A percentile compares a stretch with the other conserved stretches of the same genome.
Evolutionary conservation across 1,284 basidiomycete species (phyloP).

Genomic region (Ganoderma resinaceum): DNA sequence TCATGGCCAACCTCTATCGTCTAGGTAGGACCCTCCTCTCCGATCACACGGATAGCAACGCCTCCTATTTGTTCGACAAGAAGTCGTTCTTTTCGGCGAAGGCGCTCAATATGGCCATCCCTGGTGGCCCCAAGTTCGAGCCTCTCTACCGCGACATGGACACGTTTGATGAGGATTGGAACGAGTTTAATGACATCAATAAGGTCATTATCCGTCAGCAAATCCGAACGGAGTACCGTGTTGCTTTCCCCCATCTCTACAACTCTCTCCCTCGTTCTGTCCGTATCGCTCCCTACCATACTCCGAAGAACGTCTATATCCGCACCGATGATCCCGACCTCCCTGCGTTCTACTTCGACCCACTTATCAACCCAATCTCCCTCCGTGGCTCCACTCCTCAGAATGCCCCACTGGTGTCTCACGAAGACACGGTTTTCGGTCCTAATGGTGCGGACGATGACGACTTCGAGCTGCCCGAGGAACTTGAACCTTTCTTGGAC

Average conservation of each 20-base stretch:
- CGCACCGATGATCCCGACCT: slow-evolving; percentile 98
- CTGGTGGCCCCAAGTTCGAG: slow-evolving; percentile 98
- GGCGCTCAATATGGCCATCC: slow-evolving; percentile 97
- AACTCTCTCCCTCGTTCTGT: slow-evolving; percentile 98
- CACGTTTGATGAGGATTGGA: slow-evolving; percentile 99
- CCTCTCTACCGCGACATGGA: slow-evolving; percentile 96
- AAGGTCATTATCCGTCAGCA: slow-evolving; percentile 99
- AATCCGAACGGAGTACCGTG: slow-evolving; percentile 99
- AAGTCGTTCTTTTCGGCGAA: slow-evolving; percentile 99
- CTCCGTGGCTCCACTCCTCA: slow-evolving; percentile 85
- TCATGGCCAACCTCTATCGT: slow-evolving; percentile 97
- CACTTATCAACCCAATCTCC: slow-evolving; percentile 96
- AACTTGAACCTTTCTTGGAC: slow-evolving; percentile 84
- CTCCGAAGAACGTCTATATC: slow-evolving; percentile 97
- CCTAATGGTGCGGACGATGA: slow-evolving; percentile 86
- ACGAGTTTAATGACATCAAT: slow-evolving; percentile 99
- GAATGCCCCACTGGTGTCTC: slow-evolving; percentile 83
- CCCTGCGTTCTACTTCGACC: slow-evolving; percentile 99
- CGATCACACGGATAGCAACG: slow-evolving; percentile 91
- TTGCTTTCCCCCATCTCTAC: slow-evolving; percentile 99
- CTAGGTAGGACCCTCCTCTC: slow-evolving; percentile 93
- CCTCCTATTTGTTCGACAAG: slow-evolving; percentile 96
- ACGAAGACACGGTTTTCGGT: slow-evolving; percentile 94
- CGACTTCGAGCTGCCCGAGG: slow-evolving; percentile 88
- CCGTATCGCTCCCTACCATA: slow-evolving; percentile 91